phyloP scores from a whole-genome alignment of 2,329 filamentous ascomycete species.

The Aspergillus fumigatus region DNA sequence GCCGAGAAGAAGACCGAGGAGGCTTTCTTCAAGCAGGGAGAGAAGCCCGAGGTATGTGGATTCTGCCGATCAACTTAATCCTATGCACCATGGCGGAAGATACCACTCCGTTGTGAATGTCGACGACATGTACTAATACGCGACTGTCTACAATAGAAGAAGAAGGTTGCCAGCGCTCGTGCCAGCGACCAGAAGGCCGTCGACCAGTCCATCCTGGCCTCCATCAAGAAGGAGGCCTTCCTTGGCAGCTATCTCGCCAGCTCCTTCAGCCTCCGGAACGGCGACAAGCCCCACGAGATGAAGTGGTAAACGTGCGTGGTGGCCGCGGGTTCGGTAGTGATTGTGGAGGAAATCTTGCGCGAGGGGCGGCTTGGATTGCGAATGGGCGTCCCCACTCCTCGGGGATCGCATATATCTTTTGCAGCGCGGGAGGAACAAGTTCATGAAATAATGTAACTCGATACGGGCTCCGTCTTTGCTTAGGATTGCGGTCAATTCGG shows the following conservation, averaged over 20 bases:
- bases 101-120: background rate
- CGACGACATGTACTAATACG: background rate
- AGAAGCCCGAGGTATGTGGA: slow-evolving; percentile 84
- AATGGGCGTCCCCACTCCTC: slow-evolving; percentile 27
- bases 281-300: slow-evolving; percentile 99
- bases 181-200: slow-evolving; percentile 97
- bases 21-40: slow-evolving; percentile 98
- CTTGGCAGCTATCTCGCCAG: slow-evolving; percentile 89
- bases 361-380: slow-evolving; percentile 34
- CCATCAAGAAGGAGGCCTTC: slow-evolving; percentile 97
- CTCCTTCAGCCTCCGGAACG: slow-evolving; percentile 98
- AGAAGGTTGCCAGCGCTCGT: slow-evolving; percentile 85
- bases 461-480: slow-evolving; percentile 34
- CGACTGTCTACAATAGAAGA: slow-evolving; percentile 65
- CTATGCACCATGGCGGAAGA: background rate
- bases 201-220: slow-evolving; percentile 91
- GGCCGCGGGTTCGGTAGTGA: slow-evolving; percentile 40
- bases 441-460: slow-evolving; percentile 41
- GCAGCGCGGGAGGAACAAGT: slow-evolving; percentile 29
- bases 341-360: slow-evolving; percentile 33
- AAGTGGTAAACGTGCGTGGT: slow-evolving; percentile 70
- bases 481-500: slow-evolving; percentile 33
- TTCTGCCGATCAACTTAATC: background rate
- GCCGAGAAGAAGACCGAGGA: slow-evolving; percentile 95
- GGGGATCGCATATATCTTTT: slow-evolving; percentile 10